Evolutionary conservation across 148 eudicot species (phyloP).

Genomic region (Rhododendron molle): DNA sequence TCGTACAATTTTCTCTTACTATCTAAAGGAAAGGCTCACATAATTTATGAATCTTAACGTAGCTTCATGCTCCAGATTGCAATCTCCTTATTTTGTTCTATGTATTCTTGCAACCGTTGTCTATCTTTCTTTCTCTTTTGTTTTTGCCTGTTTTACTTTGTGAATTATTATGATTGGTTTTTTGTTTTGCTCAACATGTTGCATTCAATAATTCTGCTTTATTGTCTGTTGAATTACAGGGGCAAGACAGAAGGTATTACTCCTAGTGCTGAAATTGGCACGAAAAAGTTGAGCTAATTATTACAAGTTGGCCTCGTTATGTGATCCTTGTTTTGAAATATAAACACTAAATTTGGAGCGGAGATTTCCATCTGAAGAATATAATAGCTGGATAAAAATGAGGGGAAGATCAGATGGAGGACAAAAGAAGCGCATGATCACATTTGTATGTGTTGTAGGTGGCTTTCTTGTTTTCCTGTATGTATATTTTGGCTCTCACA

Average conservation of each 20-base stretch:
- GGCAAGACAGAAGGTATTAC: not conserved
- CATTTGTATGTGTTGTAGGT: constrained; percentile 43
- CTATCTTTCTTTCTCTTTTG: not conserved
- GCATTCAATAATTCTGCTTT: not conserved
- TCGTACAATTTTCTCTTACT: not conserved
- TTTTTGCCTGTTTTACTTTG: not conserved
- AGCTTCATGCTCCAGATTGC: not conserved
- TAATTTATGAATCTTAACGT: not conserved
- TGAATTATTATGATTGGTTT: not conserved
- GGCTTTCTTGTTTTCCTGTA: constrained; percentile 64
- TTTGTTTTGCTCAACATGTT: constrained; percentile 6
- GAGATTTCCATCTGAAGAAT: constrained; percentile 2
- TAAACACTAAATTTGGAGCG: constrained; percentile 2
- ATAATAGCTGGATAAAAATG: constrained; percentile 28
- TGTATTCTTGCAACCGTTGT: not conserved
- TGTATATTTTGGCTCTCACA: constrained; percentile 70
- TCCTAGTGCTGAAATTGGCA: not conserved
- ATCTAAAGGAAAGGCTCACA: not conserved
- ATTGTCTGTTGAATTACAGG: not conserved
- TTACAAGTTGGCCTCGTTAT: not conserved
- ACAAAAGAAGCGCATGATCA: constrained; percentile 76
- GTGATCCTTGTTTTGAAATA: constrained; percentile 17
- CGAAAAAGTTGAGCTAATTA: not conserved
- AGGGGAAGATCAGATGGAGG: constrained; percentile 87
- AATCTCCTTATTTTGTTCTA: too few species aligned